phyloP scores from a whole-genome alignment of 2,329 filamentous ascomycete genomes.

The Pleoardoris graminearum region DNA sequence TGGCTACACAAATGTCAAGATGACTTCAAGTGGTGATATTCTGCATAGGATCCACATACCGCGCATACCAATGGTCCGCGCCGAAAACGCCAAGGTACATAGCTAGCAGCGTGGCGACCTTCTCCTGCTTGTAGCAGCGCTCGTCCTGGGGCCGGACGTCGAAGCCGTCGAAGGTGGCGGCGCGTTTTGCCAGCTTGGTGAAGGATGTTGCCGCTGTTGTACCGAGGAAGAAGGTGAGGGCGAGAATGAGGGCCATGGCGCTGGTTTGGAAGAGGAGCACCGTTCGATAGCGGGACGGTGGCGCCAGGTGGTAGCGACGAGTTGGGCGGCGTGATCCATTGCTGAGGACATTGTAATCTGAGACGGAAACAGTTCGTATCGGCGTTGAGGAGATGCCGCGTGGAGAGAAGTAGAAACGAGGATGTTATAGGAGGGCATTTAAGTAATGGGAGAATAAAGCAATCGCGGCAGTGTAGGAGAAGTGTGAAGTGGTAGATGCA shows the following conservation, averaged over 20 bases:
- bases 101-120: not conserved
- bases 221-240: not conserved
- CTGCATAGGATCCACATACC: not conserved
- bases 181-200: no score
- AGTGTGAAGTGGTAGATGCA: no score
- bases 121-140: slow-evolving; percentile 8
- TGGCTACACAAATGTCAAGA: not conserved
- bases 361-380: not conserved
- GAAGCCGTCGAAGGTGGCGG: not conserved
- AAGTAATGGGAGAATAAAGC: no score
- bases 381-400: no score
- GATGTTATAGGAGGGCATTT: no score
- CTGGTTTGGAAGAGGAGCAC: not conserved
- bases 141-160: not conserved
- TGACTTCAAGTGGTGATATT: no score
- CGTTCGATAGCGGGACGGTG: not conserved
- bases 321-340: not conserved
- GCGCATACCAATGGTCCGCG: slow-evolving; percentile 7
- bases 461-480: no score
- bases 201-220: no score
- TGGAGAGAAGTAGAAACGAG: no score
- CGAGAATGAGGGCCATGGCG: not conserved
- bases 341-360: not conserved
- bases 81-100: not conserved
- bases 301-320: not conserved